A percentile compares a stretch with the other conserved stretches of the same genome.
phyloP scores from a whole-genome alignment of 2,329 filamentous ascomycete species.

The Rhinocladiella similis region DNA sequence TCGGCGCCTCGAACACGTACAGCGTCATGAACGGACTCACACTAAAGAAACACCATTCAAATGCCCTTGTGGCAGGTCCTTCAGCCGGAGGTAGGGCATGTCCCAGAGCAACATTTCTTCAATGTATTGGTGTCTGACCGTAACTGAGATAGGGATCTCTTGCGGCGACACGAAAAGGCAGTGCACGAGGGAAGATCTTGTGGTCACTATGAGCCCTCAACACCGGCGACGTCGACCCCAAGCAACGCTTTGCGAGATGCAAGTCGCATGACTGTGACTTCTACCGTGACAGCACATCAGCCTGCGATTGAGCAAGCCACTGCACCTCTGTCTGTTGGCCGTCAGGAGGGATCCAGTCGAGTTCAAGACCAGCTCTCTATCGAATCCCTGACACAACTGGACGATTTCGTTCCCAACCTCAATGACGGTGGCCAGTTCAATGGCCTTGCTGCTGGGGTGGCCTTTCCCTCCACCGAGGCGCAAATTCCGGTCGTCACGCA shows the following conservation, averaged over 20 bases:
- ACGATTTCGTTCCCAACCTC: background rate
- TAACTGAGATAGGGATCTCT: background rate
- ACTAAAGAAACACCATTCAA: constrained; percentile 8
- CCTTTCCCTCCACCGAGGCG: background rate
- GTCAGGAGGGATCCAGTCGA: background rate
- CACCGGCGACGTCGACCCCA: background rate
- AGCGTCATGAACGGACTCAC: constrained; percentile 7
- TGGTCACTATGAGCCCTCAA: background rate
- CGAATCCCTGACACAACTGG: background rate
- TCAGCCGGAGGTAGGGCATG: background rate
- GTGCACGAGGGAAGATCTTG: background rate
- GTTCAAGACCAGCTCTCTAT: background rate
- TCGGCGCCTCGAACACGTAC: constrained; percentile 2
- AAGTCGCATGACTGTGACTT: background rate
- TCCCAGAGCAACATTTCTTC: background rate
- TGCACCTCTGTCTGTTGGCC: background rate
- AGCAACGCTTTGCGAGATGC: background rate
- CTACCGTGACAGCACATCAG: background rate
- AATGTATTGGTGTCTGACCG: too few species aligned
- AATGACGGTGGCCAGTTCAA: background rate
- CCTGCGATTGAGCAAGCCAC: background rate
- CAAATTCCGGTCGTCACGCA: too few species aligned
- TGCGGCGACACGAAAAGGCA: background rate
- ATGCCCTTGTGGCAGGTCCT: constrained; percentile 4
- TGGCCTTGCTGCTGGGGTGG: background rate